Evolutionary conservation across 2,329 filamentous ascomycete species (phyloP).

Genomic region (Talaromyces pinophilus): DNA sequence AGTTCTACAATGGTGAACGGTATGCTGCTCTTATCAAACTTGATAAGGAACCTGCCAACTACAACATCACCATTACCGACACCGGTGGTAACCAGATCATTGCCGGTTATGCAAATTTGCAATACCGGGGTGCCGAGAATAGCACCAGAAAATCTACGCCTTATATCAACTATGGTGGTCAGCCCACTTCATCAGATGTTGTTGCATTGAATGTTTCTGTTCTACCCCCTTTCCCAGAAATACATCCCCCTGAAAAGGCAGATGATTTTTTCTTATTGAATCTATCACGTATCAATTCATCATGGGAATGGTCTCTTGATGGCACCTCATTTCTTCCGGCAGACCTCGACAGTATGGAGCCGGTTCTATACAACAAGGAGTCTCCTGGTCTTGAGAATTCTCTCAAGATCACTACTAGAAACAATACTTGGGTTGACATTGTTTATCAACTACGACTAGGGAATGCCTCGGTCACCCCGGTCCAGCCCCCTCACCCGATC

Average conservation of each 20-base stretch:
- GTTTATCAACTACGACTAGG: constrained; percentile 43
- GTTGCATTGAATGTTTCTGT: constrained; percentile 48
- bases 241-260: constrained; percentile 44
- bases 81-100: constrained; percentile 57
- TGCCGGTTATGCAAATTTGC: constrained; percentile 54
- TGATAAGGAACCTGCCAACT: constrained; percentile 50
- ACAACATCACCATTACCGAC: constrained; percentile 57
- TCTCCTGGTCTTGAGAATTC: constrained; percentile 43
- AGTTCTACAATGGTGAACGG: constrained; percentile 42
- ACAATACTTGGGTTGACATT: constrained; percentile 59
- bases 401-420: constrained; percentile 51
- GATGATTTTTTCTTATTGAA: constrained; percentile 51
- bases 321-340: constrained; percentile 46
- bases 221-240: constrained; percentile 53
- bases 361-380: constrained; percentile 52
- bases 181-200: constrained; percentile 44
- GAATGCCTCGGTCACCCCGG: constrained; percentile 33
- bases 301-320: constrained; percentile 55
- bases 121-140: constrained; percentile 36
- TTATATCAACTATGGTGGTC: constrained; percentile 55
- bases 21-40: constrained; percentile 49
- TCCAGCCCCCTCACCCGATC: constrained; percentile 61
- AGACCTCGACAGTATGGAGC: constrained; percentile 43
- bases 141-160: constrained; percentile 36
- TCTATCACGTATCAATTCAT: constrained; percentile 31